These are phyloP conservation scores for Tanacetum coccineum DNA, from an alignment of 129 eudicot genomes.

Conservation along the genomic window DNA sequence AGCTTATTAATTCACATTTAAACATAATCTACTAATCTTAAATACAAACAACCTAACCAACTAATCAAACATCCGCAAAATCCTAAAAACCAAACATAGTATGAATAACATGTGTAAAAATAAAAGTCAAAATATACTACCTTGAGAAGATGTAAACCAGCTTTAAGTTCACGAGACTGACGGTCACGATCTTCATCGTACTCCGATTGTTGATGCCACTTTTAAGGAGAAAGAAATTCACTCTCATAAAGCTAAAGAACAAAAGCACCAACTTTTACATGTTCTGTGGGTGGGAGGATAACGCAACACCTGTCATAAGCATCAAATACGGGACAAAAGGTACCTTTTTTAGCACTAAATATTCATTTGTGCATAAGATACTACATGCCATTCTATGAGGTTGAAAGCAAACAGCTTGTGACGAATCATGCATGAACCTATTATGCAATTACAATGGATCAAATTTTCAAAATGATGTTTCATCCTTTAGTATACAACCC, in stretches of 20 bases:
- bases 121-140: no score
- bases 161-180: slow-evolving; percentile 72
- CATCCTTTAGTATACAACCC: slow-evolving; percentile 6
- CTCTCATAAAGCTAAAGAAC: slow-evolving; percentile 27
- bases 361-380: neutral
- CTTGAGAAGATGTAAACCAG: slow-evolving; percentile 87
- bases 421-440: neutral
- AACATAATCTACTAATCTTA: no score
- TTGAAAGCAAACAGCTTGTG: slow-evolving; percentile 1
- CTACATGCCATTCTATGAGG: neutral
- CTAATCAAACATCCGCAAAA: no score
- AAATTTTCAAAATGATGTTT: neutral
- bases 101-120: no score
- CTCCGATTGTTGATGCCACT: slow-evolving; percentile 28
- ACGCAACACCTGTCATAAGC: slow-evolving; percentile 24
- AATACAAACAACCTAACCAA: no score
- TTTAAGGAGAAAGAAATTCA: no score
- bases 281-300: slow-evolving; percentile 24
- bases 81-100: no score
- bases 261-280: slow-evolving; percentile 29
- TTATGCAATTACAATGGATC: neutral
- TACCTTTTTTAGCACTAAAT: slow-evolving; percentile 9
- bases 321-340: slow-evolving; percentile 29
- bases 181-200: slow-evolving; percentile 68
- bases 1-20: no score